These are phyloP conservation scores for Aaosphaeria pasadenensis DNA, from an alignment of 2,329 filamentous ascomycete species.

Conservation along the genomic window DNA sequence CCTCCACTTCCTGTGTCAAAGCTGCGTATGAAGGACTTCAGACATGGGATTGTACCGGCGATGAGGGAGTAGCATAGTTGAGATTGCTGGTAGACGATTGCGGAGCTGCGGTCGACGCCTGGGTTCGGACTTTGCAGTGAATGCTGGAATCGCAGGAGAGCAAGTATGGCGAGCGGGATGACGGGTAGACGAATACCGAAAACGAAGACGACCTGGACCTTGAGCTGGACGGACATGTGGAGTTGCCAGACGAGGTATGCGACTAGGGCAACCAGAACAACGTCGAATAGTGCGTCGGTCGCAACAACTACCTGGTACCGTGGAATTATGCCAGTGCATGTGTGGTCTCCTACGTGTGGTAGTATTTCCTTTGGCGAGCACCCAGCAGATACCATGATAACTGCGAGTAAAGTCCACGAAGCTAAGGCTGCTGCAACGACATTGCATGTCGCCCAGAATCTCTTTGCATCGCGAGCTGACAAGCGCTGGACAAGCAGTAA, in stretches of 20 bases:
- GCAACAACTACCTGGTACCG: conserved; percentile 16
- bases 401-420: conserved; percentile 18
- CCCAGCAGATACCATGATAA: conserved; percentile 16
- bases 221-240: conserved; percentile 20
- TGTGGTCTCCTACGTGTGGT: conserved; percentile 9
- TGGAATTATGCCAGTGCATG: conserved; percentile 12
- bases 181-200: conserved; percentile 23
- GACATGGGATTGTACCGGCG: conserved; percentile 23
- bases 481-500: conserved; percentile 25
- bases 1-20: conserved; percentile 22
- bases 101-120: conserved; percentile 11
- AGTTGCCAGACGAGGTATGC: conserved; percentile 22
- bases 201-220: conserved; percentile 23
- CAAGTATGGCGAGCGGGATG: conserved; percentile 10
- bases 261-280: conserved; percentile 17
- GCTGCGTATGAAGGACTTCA: conserved; percentile 23
- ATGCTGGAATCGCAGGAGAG: conserved; percentile 8
- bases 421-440: conserved; percentile 10
- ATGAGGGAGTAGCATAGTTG: conserved; percentile 22
- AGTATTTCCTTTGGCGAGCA: conserved; percentile 15
- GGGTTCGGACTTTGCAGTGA: conserved; percentile 13
- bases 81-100: conserved; percentile 18
- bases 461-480: conserved; percentile 24
- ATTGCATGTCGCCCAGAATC: conserved; percentile 21
- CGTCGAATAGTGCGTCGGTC: conserved; percentile 20